Evolutionary conservation across 2,329 filamentous ascomycete species (phyloP), one percentile per base, ranked within the genome.

Genomic region (Tolypocladium album): DNA sequence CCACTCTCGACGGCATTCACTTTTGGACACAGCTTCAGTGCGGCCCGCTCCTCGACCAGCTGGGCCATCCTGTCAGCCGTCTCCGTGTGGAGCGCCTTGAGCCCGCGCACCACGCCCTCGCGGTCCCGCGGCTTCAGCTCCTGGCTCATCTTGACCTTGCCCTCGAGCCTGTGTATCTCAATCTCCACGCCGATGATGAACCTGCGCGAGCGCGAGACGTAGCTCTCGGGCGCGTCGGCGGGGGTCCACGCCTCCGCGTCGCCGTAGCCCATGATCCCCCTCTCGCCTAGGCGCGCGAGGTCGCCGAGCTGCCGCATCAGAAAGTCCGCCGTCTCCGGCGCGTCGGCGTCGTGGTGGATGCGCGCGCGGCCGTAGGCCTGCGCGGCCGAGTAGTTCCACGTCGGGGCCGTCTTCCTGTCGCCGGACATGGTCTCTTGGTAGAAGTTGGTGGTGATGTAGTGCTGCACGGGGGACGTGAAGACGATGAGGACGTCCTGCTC

Each of bases 401-500:
- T 89, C 0, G 85, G 85, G 0, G 88, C 85, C 64, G 88, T 89
- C 15, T 79, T 53, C 36, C 85, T 0, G 80, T 85, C 0, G 66
- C 50, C 68, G 0, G 85, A 85, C 67, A 88, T 88, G 1, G 86
- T 88, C 63, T 84, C 78, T 12, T 73, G 76, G 73, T 88, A 89
- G 71, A 88, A 88, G 61, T 86, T 85, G 0, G 86, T 84, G 0
- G 86, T 88, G 4, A 88, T 79, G 64, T 89, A 89, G 70, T 86
- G 82, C 43, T 88, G 80, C 1, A 75, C 69, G 0, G 79, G 75
- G 0, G 76, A 77, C 52, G 78, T 88, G 75, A 89, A 89, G 20
- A 88, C 73, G 3, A 88, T 73, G 27, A 85, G 70, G 0, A 88
- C 83, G 60, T 88, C 85, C 38, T 83, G 68, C 58, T 76, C 69